Conservation (phyloP, 352 stramenopile species). For the Phytophthora tentaculata region DNA sequence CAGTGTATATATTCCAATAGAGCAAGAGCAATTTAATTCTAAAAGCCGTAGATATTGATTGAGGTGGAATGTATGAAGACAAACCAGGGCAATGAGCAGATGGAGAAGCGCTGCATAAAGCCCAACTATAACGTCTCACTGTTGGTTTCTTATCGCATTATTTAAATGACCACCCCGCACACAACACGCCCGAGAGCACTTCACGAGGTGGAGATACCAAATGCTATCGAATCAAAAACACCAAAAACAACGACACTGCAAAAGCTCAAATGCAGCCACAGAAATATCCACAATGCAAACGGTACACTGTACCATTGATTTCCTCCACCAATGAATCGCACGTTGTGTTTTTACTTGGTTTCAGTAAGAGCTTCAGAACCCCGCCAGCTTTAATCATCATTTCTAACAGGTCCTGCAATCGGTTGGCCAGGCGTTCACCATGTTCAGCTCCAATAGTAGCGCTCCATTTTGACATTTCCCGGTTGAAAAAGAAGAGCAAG, state of each 20-base stretch:
- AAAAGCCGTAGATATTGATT: not conserved
- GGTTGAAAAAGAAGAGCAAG: conserved; percentile 47
- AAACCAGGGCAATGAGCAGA: conserved; percentile 85
- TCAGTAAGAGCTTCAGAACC: not conserved
- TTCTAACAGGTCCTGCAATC: conserved; percentile 9
- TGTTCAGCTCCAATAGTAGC: not conserved
- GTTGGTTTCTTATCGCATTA: conserved; percentile 68
- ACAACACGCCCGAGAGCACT: conserved; percentile 45
- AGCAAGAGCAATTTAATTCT: conserved; percentile 5
- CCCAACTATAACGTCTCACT: conserved; percentile 81
- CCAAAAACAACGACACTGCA: not conserved
- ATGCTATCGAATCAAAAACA: conserved; percentile 46
- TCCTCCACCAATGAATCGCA: conserved; percentile 18
- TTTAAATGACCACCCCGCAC: conserved; percentile 86
- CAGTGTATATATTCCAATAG: conserved; percentile 5
- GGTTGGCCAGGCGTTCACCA: conserved; percentile 26
- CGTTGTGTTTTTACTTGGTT: conserved; percentile 7
- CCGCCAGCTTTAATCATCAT: conserved; percentile 3
- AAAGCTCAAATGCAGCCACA: conserved; percentile 28
- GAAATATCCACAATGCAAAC: not conserved
- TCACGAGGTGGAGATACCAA: conserved; percentile 90
- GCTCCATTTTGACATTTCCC: conserved; percentile 84
- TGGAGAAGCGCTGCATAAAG: conserved; percentile 62
- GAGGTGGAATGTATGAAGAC: conserved; percentile 53
- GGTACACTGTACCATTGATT: conserved; percentile 30